A percentile compares a stretch with the other conserved stretches of the same genome.
Conservation (phyloP, 768 basidiomycete species). For the Suillus tomentosus region DNA sequence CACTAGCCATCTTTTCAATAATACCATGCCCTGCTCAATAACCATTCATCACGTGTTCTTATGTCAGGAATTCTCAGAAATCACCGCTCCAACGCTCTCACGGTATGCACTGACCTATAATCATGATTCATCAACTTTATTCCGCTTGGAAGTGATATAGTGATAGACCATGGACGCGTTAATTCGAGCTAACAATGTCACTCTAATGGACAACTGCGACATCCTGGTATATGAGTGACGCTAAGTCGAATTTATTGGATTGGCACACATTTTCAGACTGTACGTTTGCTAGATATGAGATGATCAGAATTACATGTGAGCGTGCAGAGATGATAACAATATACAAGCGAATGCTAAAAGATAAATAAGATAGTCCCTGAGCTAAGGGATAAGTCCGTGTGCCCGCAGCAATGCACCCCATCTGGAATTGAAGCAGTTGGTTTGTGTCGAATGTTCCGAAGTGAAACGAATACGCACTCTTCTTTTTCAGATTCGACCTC, state of each 20-base stretch:
- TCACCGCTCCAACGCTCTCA: too few species aligned
- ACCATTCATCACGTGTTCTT: too few species aligned
- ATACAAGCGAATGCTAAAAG: slow-evolving; percentile 10
- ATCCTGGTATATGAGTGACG: neutral
- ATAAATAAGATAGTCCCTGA: slow-evolving; percentile 1
- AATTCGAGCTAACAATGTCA: too few species aligned
- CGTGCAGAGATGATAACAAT: slow-evolving; percentile 7
- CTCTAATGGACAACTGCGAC: neutral
- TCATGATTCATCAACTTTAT: too few species aligned
- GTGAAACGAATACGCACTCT: slow-evolving; percentile 55
- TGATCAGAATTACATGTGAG: slow-evolving; percentile 2
- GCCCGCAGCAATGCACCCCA: slow-evolving; percentile 64
- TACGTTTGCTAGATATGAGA: slow-evolving; percentile 1
- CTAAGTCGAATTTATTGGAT: neutral
- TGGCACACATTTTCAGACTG: neutral
- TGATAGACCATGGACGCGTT: too few species aligned
- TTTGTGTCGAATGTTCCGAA: slow-evolving; percentile 9
- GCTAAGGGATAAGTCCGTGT: slow-evolving; percentile 46
- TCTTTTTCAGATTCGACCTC: slow-evolving; percentile 77
- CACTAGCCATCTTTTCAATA: neutral
- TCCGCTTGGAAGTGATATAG: too few species aligned
- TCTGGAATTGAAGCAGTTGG: slow-evolving; percentile 38
- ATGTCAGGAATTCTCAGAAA: too few species aligned
- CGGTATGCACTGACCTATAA: too few species aligned
- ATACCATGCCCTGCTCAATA: neutral